Evolutionary conservation across 257 asterid species (phyloP), one percentile per base, ranked within the genome.

Genomic region (Craterostigma plantagineum): DNA sequence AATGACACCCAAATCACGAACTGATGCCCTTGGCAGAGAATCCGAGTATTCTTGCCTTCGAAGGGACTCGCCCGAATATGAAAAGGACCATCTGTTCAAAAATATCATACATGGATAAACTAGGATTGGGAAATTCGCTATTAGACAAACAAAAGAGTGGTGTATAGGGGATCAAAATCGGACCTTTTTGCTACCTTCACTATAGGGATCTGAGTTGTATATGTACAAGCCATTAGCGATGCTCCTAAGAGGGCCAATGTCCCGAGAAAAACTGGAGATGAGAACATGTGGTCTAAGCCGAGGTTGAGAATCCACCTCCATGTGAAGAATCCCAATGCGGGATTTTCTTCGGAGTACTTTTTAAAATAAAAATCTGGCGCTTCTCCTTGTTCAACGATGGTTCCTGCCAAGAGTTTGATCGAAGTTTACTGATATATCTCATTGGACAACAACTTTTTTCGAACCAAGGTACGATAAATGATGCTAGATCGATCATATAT

Each of bases 171-270:
- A 49, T n/a, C n/a, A n/a, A n/a, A n/a, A n/a, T 54, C 65, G 60
- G 45, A 87, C 98, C 95, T 87, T 68, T 65, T 82, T 47, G 98
- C 86, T 72, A 79, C 79, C 76, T 65, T 87, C 63, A 76, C 73
- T 15, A 73, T 55, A 30, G 98, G 95, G 48, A 77, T 63, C 68
- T 87, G 93, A 38, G 74, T 79, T 37, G 95, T 79, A 63, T 70
- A 72, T 14, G 93, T 76, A 58, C 95, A 72, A 41, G 95, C 93
- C 75, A 83, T 77, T 41, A 83, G 90, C 38, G 98, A 90, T 51
- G 81, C 77, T 50, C 79, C 94, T 55, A 90, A 53, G 35, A 90
- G 84, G 57, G 49, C 12, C 43, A 77, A 41, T 9, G 93, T 65
- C 55, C 69, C 92, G 16, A 83, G 50, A 67, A 90, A 83, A 42